phyloP scores from a whole-genome alignment of 2,329 filamentous ascomycete species.

The Clonostachys rosea region DNA sequence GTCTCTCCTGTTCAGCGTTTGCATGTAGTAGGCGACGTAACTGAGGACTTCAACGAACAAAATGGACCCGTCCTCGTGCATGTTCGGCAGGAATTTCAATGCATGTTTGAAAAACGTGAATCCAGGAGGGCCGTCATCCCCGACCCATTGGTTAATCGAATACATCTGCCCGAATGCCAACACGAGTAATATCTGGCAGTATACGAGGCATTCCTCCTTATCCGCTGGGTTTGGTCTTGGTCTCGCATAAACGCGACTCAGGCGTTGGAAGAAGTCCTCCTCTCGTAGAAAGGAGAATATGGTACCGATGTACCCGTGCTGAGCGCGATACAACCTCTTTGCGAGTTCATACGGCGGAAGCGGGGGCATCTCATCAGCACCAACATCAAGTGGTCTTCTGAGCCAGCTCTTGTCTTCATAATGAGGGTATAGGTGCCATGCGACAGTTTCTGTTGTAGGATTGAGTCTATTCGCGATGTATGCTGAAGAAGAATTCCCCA shows the following conservation, averaged over 20 bases:
- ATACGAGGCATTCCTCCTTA: conserved; percentile 39
- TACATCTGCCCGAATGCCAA: conserved; percentile 53
- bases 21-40: conserved; percentile 51
- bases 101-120: conserved; percentile 50
- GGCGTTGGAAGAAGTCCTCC: neutral
- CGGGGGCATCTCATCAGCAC: neutral
- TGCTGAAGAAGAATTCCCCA: conserved; percentile 1
- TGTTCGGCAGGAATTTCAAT: conserved; percentile 44
- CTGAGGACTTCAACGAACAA: conserved; percentile 50
- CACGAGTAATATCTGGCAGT: conserved; percentile 46
- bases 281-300: neutral
- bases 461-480: conserved; percentile 3
- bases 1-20: conserved; percentile 50
- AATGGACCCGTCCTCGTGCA: conserved; percentile 49
- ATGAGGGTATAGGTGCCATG: conserved; percentile 3
- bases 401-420: conserved; percentile 2
- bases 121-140: conserved; percentile 45
- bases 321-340: neutral
- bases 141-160: conserved; percentile 50
- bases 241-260: conserved; percentile 28
- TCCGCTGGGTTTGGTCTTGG: conserved; percentile 31
- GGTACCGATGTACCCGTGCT: neutral
- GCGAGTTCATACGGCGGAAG: neutral
- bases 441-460: conserved; percentile 1
- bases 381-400: neutral